Percentiles rank a stretch among this genome's conserved stretches.
Evolutionary conservation across 352 stramenopile genomes (phyloP).

Genomic region (Pseudoperonospora humuli): DNA sequence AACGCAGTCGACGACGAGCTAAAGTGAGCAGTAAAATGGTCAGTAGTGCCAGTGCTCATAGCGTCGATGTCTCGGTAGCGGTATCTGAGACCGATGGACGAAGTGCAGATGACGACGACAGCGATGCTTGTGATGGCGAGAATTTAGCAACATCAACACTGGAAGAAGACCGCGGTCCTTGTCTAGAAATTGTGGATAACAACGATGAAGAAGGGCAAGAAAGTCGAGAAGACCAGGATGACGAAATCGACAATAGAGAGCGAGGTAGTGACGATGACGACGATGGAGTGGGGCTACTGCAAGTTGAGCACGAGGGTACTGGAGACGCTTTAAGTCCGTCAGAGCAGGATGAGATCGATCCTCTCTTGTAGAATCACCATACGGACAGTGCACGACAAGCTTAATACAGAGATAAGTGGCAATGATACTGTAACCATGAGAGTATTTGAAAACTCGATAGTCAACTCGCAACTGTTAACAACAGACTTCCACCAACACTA

Average conservation of each 20-base stretch:
- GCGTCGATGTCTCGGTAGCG: background rate
- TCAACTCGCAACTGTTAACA: background rate
- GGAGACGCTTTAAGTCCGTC: background rate
- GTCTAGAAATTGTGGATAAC: background rate
- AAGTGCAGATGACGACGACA: background rate
- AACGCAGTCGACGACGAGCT: background rate
- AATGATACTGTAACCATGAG: no score
- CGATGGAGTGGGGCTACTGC: background rate
- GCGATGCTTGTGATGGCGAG: background rate
- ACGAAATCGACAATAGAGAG: background rate
- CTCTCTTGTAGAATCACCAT: slow-evolving; percentile 4
- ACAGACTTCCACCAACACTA: slow-evolving; percentile 5
- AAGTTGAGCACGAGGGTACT: background rate
- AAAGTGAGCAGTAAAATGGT: background rate
- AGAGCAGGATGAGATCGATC: background rate
- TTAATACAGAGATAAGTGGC: no score
- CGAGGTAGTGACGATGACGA: background rate
- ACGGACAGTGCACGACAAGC: no score
- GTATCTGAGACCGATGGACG: background rate
- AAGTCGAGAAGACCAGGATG: background rate
- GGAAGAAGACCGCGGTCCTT: background rate
- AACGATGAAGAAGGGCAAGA: slow-evolving; percentile 1
- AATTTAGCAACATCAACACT: background rate
- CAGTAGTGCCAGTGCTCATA: background rate
- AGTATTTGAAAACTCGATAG: no score